A percentile compares a stretch with the other conserved stretches of the same genome.
These are phyloP conservation scores for Gracilaria vermiculophylla DNA, from an alignment of 23 red algal genomes.

Conservation along the genomic window DNA sequence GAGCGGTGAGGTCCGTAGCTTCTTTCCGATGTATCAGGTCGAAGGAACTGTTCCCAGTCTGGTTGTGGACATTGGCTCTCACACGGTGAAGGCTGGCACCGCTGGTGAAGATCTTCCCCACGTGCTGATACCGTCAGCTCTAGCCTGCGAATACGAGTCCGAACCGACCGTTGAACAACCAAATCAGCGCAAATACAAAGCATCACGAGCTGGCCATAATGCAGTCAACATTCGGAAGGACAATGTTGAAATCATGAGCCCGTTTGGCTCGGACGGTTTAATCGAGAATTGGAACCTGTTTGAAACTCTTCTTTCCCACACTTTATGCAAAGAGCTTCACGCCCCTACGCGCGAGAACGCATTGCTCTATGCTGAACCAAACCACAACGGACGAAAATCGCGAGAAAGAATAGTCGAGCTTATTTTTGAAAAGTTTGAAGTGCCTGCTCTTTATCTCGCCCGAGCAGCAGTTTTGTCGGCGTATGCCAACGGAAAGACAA, in stretches of 20 bases:
- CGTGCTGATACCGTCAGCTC: slow-evolving; percentile 62
- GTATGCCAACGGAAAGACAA: slow-evolving; percentile 82
- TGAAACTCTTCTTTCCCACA: slow-evolving; percentile 78
- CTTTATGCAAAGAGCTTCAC: slow-evolving; percentile 54
- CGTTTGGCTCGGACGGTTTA: slow-evolving; percentile 84
- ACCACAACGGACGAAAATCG: slow-evolving; percentile 68
- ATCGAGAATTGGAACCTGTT: slow-evolving; percentile 89
- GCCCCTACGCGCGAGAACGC: slow-evolving; percentile 79
- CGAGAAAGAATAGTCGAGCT: slow-evolving; percentile 87
- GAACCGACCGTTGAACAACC: slow-evolving; percentile 15
- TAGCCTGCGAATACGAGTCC: slow-evolving; percentile 42
- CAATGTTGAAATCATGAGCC: slow-evolving; percentile 68
- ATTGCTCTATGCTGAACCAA: slow-evolving; percentile 79
- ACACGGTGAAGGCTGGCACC: slow-evolving; percentile 82
- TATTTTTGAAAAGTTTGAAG: slow-evolving; percentile 94
- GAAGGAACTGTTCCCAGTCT: slow-evolving; percentile 78
- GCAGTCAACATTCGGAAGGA: slow-evolving; percentile 48
- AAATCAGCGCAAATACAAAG: slow-evolving; percentile 12
- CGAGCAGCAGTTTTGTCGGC: slow-evolving; percentile 74
- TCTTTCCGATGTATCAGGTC: slow-evolving; percentile 83
- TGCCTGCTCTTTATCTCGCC: slow-evolving; percentile 79
- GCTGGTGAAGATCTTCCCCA: slow-evolving; percentile 91
- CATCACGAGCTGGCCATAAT: slow-evolving; percentile 35
- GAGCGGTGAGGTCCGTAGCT: too few relatives aligned
- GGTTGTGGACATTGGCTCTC: slow-evolving; percentile 87